Evolutionary conservation across 2,329 filamentous ascomycete genomes (phyloP).

Genomic region (Hirsutella rhossiliensis): DNA sequence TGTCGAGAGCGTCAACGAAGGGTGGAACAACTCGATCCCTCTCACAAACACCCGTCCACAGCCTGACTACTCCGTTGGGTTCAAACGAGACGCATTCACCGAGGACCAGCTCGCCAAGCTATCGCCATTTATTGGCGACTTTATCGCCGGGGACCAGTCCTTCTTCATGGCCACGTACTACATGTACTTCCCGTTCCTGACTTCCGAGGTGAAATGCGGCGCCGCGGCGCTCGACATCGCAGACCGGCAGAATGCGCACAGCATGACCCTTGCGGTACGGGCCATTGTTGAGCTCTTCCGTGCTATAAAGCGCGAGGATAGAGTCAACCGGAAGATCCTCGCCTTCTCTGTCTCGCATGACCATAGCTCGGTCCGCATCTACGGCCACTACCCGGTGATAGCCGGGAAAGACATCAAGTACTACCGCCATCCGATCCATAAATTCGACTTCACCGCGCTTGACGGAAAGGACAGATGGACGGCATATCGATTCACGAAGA

Average conservation of each 20-base stretch:
- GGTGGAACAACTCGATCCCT: slow-evolving; percentile 27
- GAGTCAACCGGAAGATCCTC: slow-evolving; percentile 27
- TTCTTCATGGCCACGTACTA: slow-evolving; percentile 31
- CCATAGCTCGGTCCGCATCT: slow-evolving; percentile 20
- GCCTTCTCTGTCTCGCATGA: slow-evolving; percentile 28
- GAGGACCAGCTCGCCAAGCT: slow-evolving; percentile 28
- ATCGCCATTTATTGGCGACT: slow-evolving; percentile 21
- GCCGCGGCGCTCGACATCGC: slow-evolving; percentile 21
- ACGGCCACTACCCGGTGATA: slow-evolving; percentile 27
- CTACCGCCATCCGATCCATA: slow-evolving; percentile 23
- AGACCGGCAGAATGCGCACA: slow-evolving; percentile 27
- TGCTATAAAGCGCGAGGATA: slow-evolving; percentile 18
- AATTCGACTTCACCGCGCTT: slow-evolving; percentile 17
- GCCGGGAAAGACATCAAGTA: slow-evolving; percentile 19
- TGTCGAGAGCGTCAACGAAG: slow-evolving; percentile 27
- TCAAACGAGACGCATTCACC: slow-evolving; percentile 28
- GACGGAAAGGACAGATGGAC: slow-evolving; percentile 4
- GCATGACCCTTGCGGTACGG: slow-evolving; percentile 26
- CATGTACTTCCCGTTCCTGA: slow-evolving; percentile 38
- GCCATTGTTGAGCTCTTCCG: slow-evolving; percentile 26
- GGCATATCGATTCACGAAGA: slow-evolving; percentile 3
- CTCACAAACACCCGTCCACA: slow-evolving; percentile 24
- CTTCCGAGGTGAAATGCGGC: slow-evolving; percentile 34
- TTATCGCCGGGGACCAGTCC: slow-evolving; percentile 19
- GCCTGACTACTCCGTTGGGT: slow-evolving; percentile 31